Conservation (phyloP, 805 yeast genomes). For the Metschnikowia amazonensis region DNA sequence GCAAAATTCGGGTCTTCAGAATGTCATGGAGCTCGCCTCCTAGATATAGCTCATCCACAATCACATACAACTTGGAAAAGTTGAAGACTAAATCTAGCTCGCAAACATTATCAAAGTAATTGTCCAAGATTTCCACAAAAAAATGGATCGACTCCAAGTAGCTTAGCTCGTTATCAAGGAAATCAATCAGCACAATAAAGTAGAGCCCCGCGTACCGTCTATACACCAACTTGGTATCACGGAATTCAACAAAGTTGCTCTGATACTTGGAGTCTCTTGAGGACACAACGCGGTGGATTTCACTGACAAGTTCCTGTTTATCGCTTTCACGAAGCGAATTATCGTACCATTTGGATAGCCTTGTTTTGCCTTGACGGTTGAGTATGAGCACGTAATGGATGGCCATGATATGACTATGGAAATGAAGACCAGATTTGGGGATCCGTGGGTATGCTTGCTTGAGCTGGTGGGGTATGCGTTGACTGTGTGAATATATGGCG, state of each 20-base stretch:
- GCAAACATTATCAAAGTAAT: constrained; percentile 85
- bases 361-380: constrained; percentile 90
- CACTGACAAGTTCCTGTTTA: constrained; percentile 43
- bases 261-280: constrained; percentile 82
- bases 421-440: no score
- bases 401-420: constrained; percentile 50
- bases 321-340: constrained; percentile 28
- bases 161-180: constrained; percentile 75
- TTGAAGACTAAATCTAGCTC: constrained; percentile 91
- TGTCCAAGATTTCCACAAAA: constrained; percentile 83
- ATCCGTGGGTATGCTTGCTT: no score
- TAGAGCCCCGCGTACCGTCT: constrained; percentile 89
- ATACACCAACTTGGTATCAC: constrained; percentile 64
- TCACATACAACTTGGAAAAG: constrained; percentile 76
- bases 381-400: constrained; percentile 77
- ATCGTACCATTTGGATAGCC: constrained; percentile 76
- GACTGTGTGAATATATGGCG: no score
- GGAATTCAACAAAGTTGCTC: constrained; percentile 70
- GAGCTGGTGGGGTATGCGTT: no score
- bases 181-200: constrained; percentile 79
- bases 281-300: constrained; percentile 74
- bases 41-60: constrained; percentile 80
- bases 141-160: constrained; percentile 82
- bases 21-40: constrained; percentile 93
- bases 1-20: constrained; percentile 62